phyloP scores from a whole-genome alignment of 352 stramenopile genomes.

The Phytophthora agathidicida region DNA sequence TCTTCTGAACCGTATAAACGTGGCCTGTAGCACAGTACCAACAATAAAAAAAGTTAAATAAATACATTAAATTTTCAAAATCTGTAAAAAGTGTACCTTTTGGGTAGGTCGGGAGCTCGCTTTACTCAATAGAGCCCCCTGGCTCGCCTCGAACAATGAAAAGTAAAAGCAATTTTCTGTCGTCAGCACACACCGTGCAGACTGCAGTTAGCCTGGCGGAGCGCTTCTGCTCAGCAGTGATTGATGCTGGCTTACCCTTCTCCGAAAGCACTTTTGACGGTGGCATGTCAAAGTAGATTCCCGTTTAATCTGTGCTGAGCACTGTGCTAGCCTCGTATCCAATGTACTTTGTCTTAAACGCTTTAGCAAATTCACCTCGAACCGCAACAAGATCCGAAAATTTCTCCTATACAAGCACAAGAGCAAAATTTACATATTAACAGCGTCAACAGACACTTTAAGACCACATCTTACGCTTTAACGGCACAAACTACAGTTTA shows the following conservation, averaged over 20 bases:
- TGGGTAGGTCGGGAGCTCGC: conserved; percentile 11
- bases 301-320: conserved; percentile 5
- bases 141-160: conserved; percentile 10
- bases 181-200: background rate
- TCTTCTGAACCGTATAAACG: conserved; percentile 18
- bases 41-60: conserved; percentile 7
- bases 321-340: background rate
- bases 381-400: conserved; percentile 1
- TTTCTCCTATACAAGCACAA: conserved; percentile 8
- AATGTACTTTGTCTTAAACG: conserved; percentile 5
- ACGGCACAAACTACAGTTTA: background rate
- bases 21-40: conserved; percentile 8
- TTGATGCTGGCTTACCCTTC: conserved; percentile 2
- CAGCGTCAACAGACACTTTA: conserved; percentile 1
- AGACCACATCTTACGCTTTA: background rate
- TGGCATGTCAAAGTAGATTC: conserved; percentile 1
- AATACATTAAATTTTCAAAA: too few species aligned
- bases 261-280: conserved; percentile 1
- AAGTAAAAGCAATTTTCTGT: conserved; percentile 2
- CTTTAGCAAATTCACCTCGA: conserved; percentile 8
- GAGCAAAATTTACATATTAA: background rate
- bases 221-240: conserved; percentile 7
- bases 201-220: conserved; percentile 1
- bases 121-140: background rate
- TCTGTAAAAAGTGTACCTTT: too few species aligned